phyloP scores from a whole-genome alignment of 148 eudicot species.

The Fallopia convolvulus region DNA sequence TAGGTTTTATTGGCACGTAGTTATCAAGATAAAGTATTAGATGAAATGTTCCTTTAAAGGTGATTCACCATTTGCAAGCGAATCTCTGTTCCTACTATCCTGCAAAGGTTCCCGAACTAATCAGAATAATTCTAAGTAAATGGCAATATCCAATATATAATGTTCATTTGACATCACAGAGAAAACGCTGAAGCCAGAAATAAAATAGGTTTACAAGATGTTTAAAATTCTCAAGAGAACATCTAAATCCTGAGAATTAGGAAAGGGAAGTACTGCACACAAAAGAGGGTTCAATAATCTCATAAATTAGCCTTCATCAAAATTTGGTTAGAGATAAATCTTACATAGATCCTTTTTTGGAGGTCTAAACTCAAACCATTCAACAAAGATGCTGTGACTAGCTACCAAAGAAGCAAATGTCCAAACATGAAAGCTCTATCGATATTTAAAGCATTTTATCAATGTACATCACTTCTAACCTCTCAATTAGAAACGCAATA shows the following conservation, averaged over 20 bases:
- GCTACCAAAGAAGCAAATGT: background rate
- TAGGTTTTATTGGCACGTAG: background rate
- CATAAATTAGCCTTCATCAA: background rate
- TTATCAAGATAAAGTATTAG: background rate
- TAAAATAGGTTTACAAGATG: background rate
- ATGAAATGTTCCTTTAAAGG: constrained; percentile 41
- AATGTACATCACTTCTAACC: background rate
- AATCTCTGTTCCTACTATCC: constrained; percentile 54
- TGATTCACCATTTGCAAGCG: constrained; percentile 34
- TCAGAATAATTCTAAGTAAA: background rate
- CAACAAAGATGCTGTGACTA: background rate
- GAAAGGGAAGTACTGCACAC: background rate
- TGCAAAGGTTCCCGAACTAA: constrained; percentile 21
- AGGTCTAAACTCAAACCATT: background rate
- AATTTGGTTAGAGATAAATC: background rate
- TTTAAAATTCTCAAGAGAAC: background rate
- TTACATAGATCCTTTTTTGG: background rate
- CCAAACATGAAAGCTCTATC: background rate
- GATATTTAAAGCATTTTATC: background rate
- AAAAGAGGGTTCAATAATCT: background rate
- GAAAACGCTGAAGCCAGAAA: background rate
- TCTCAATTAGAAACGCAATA: background rate
- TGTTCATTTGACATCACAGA: background rate
- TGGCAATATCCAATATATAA: background rate
- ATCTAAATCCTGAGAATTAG: background rate